Evolutionary conservation across 257 asterid genomes (phyloP), one percentile per base, ranked within the genome.

Genomic region (Solanum ossicruentum): DNA sequence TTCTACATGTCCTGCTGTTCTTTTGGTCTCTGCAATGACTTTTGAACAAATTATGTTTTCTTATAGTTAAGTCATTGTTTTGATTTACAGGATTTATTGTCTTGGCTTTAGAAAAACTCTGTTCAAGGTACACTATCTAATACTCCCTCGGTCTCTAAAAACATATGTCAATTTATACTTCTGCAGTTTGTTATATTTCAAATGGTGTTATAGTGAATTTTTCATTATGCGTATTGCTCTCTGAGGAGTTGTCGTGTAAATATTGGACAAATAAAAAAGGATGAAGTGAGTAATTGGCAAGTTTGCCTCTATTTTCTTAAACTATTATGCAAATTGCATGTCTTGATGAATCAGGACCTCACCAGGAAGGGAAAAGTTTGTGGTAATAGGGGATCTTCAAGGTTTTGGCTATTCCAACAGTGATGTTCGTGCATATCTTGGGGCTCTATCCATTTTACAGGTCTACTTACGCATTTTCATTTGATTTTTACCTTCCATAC

Each of bases 361-460:
- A 0, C 86, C 86, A 32, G 97, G 95, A 72, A 87, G 88, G 63
- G 97, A 89, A 18, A 93, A 93, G 89, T 96, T 96, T 91, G 92
- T 93, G 28, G 88, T 93, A 21, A 96, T 96, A 20, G 93, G 89
- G 54, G 99, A 94, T 85, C 87, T 96, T 65, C 45, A 91, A 88
- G 97, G 94, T 51, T 94, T 91, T 89, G 96, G 97, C 55, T 96
- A 91, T 78, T 70, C 93, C 55, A 94, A 93, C 85, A 90, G 92
- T 41, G 98, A 96, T 82, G 55, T 91, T 70, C 94, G 94, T 17
- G 99, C 90, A 52, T 89, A 87, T 77, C 51, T 93, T 20, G 96
- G 93, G 43, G 91, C 91, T 26, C 70, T 94, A 47, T 88, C 92
- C 47, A 93, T 93, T 82, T 73, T 83, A 51, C 85, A 83, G 85